Base-by-base conservation (phyloP, 371 early-diverging fungal genomes). In the Saksenaea vasiformis region DNA sequence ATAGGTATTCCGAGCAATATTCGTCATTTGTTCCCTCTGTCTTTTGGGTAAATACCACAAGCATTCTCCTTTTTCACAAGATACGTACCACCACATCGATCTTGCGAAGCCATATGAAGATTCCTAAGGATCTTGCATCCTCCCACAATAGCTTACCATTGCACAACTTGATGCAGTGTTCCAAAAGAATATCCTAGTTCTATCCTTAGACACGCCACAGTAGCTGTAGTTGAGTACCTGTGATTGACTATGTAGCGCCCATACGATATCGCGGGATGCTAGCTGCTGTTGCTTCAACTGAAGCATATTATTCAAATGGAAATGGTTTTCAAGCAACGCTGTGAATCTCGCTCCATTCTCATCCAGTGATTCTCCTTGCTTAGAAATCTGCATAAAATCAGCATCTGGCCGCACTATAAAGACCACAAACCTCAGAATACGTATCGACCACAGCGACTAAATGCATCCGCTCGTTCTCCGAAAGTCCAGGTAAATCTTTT, bases 161-260 rank as follows among this genome's bases (percentile, higher is more conserved):
- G 13, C 84, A 77, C 0, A 85, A 74, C n/a, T 74, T 78, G 11
- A 79, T 70, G 41, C 88, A 82, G 31, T 87, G 84, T 35, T 94
- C 88, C 5, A 94, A 70, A 19, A 96, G 71, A 4, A 88, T 71
- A 74, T 94, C 93, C 88, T 91, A 53, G 1, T 26, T n/a, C 26
- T 34, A 39, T n/a, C 28, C 22, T 15, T 54, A 17, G 15, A 36
- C 5, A 1, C 5, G 19, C 14, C 14, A 41, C 43, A 17, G 13
- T 41, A 17, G 43, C 1, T 41, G n/a, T 13, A 14, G 22, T 47
- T 2, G 1, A 19, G 62, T 61, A 84, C 90, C 84, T 97, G 96
- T 2, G 95, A 95, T 69, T 93, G 92, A 76, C 94, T 94, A 66
- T 92, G 92, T 44, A 90, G 83, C 0, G 93, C 97, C 95, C 95